phyloP scores from a whole-genome alignment of 352 stramenopile species.

The Phytophthora chlamydospora region DNA sequence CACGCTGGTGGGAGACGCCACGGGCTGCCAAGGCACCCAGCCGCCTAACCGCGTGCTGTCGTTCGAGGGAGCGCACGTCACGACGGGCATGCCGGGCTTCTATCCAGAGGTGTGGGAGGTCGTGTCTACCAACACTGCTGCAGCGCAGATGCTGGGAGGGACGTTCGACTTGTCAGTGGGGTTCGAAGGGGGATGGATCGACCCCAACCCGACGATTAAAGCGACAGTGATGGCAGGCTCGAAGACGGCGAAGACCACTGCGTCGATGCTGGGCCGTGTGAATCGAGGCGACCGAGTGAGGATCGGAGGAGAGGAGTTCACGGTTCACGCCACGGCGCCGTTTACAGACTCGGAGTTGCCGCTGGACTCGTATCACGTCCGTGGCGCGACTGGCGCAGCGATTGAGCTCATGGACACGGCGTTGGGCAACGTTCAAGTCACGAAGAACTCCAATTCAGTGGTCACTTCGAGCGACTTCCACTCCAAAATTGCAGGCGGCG shows the following conservation, averaged over 20 bases:
- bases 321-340: constrained; percentile 61
- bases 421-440: constrained; percentile 68
- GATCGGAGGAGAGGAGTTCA: constrained; percentile 67
- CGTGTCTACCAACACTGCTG: constrained; percentile 42
- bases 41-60: constrained; percentile 61
- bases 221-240: constrained; percentile 57
- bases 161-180: constrained; percentile 78
- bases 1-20: constrained; percentile 50
- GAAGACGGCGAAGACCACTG: constrained; percentile 45
- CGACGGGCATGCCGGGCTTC: constrained; percentile 48
- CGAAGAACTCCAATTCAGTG: constrained; percentile 35
- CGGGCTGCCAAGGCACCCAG: constrained; percentile 40
- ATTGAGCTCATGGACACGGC: constrained; percentile 69
- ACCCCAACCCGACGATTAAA: constrained; percentile 31
- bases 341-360: constrained; percentile 77
- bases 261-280: constrained; percentile 65
- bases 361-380: constrained; percentile 73
- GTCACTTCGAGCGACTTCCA: constrained; percentile 55
- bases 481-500: constrained; percentile 33
- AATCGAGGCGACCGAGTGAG: constrained; percentile 69
- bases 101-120: constrained; percentile 75
- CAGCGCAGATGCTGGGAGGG: constrained; percentile 48
- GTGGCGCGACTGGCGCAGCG: constrained; percentile 28
- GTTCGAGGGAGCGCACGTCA: constrained; percentile 51
- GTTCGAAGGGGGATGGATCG: constrained; percentile 64